These are phyloP conservation scores for Chalara sp. DNA, from an alignment of 2,329 filamentous ascomycete species.

Conservation along the genomic window DNA sequence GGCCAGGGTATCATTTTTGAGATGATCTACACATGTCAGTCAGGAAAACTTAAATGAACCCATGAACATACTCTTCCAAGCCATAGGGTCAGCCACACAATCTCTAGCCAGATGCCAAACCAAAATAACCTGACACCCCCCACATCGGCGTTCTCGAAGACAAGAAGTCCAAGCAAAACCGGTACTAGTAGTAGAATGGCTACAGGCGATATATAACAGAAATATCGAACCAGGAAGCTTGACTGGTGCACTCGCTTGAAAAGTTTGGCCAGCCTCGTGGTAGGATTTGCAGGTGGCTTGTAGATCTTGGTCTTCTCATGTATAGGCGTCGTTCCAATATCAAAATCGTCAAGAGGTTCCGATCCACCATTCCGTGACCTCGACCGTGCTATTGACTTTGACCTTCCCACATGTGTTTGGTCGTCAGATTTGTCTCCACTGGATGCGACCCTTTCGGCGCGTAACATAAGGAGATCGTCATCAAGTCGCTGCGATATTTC, in stretches of 20 bases:
- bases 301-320: conserved; percentile 61
- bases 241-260: conserved; percentile 60
- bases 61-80: conserved; percentile 47
- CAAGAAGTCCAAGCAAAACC: conserved; percentile 55
- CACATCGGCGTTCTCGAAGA: conserved; percentile 52
- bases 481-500: conserved; percentile 55
- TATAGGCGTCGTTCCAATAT: conserved; percentile 51
- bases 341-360: conserved; percentile 52
- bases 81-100: conserved; percentile 90
- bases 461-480: conserved; percentile 59
- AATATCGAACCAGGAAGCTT: conserved; percentile 60
- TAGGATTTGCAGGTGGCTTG: conserved; percentile 55
- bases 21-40: conserved; percentile 38
- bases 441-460: conserved; percentile 53
- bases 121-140: conserved; percentile 76
- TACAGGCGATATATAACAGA: conserved; percentile 64
- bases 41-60: too few relatives aligned
- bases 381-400: conserved; percentile 31
- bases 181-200: conserved; percentile 60
- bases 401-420: conserved; percentile 28
- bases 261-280: conserved; percentile 53
- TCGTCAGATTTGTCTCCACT: conserved; percentile 14
- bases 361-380: conserved; percentile 41
- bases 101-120: conserved; percentile 94
- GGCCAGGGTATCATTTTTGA: conserved; percentile 58